Evolutionary conservation across 179 eudicot genomes (phyloP).

Genomic region (Monotropa hypopitys): DNA sequence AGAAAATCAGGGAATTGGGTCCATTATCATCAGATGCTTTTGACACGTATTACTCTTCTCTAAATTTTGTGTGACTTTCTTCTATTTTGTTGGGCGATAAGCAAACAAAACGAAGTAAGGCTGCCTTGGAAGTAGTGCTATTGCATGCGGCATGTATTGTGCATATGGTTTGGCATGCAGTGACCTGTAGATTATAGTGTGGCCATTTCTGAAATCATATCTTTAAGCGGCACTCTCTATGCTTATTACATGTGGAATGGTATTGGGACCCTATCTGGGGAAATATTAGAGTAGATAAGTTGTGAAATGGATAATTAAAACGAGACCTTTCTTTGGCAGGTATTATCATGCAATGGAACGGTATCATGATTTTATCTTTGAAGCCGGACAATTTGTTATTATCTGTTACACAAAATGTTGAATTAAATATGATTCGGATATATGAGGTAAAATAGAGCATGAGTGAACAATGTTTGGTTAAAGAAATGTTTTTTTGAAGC

Average conservation of each 20-base stretch:
- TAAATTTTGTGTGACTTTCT: not conserved
- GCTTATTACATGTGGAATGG: not conserved
- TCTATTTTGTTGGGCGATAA: not conserved
- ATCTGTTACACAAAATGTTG: not conserved
- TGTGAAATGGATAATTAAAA: not conserved
- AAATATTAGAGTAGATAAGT: not conserved
- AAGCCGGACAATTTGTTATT: not conserved
- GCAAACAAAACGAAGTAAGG: not conserved
- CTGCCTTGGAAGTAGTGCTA: not conserved
- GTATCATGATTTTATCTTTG: not conserved
- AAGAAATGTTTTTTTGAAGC: too few species aligned
- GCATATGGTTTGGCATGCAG: not conserved
- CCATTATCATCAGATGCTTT: slow-evolving; percentile 84
- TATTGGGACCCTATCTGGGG: not conserved
- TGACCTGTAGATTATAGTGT: not conserved
- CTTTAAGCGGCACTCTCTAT: not conserved
- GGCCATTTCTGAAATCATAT: not conserved
- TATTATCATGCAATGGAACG: not conserved
- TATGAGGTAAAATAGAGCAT: too few species aligned
- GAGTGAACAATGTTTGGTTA: too few species aligned
- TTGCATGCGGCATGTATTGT: not conserved
- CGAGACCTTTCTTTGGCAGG: not conserved
- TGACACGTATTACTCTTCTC: slow-evolving; percentile 49
- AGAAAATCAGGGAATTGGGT: slow-evolving; percentile 92
- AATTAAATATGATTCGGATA: too few species aligned